Evolutionary conservation across 1,284 basidiomycete genomes (phyloP).

Genomic region (Xerocomus alliaceus): DNA sequence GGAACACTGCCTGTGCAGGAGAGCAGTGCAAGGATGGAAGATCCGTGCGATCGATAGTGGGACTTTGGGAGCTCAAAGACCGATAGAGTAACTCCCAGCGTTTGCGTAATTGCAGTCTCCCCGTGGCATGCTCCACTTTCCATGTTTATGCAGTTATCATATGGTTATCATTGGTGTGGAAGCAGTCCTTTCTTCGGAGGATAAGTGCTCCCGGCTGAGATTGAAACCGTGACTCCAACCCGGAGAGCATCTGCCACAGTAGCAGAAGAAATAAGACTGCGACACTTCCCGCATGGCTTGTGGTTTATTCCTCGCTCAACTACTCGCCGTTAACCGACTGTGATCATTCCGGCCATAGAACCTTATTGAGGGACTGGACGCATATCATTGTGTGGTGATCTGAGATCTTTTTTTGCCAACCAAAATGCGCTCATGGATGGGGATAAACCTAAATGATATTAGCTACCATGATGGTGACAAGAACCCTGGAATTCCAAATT

Average conservation of each 20-base stretch:
- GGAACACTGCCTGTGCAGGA: not conserved
- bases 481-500: constrained; percentile 12
- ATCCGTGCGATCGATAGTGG: not conserved
- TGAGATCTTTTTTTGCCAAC: constrained; percentile 7
- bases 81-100: too few relatives aligned
- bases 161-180: not conserved
- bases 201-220: not conserved
- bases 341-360: not conserved
- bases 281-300: not conserved
- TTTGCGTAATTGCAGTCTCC: not conserved
- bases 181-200: not conserved
- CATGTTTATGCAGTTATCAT: constrained; percentile 9
- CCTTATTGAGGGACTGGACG: not conserved
- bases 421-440: too few relatives aligned
- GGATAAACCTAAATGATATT: not conserved
- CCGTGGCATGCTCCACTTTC: constrained; percentile 19
- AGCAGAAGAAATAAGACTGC: not conserved
- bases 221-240: not conserved
- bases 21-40: not conserved
- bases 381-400: constrained; percentile 13
- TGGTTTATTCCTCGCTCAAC: not conserved
- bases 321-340: too few relatives aligned
- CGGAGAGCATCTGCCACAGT: not conserved
- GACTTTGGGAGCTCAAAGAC: constrained; percentile 9
- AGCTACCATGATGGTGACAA: constrained; percentile 1